Conservation (phyloP, 2,329 filamentous ascomycete species). For the Colletotrichum graminicola region DNA sequence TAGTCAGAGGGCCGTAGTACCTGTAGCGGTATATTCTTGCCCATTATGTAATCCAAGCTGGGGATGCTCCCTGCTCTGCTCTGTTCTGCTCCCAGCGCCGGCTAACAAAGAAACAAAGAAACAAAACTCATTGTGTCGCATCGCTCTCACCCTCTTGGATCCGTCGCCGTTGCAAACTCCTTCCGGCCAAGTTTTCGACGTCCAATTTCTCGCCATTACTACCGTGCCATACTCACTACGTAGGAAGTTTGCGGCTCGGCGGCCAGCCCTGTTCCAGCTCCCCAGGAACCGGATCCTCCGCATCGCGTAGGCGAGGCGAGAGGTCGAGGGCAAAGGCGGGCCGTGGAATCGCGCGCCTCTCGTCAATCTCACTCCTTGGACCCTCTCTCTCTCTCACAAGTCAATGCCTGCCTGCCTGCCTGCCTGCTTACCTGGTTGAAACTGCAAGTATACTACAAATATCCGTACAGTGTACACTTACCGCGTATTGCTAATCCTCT, state of each 20-base stretch:
- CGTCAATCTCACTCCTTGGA: constrained; percentile 26
- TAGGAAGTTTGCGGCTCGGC: neutral
- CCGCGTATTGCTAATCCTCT: too few species aligned
- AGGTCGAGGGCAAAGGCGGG: neutral
- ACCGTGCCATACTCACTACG: neutral
- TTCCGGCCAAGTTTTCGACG: neutral
- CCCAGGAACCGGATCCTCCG: neutral
- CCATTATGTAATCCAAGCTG: too few species aligned
- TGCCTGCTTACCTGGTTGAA: too few species aligned
- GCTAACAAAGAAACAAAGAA: neutral
- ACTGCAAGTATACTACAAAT: too few species aligned
- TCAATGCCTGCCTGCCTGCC: too few species aligned
- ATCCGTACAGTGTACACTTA: too few species aligned
- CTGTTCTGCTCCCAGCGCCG: neutral
- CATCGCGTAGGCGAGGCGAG: neutral
- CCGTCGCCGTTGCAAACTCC: neutral
- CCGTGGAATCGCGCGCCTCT: neutral
- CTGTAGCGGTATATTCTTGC: too few species aligned
- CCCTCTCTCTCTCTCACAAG: neutral
- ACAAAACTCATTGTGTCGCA: neutral
- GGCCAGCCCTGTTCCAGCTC: neutral
- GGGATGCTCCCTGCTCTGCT: too few species aligned
- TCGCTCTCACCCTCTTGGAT: neutral
- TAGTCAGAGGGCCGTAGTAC: too few species aligned
- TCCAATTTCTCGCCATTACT: neutral